A percentile compares a stretch with the other conserved stretches of the same genome.
These are phyloP conservation scores for Chlamydomonas sphaeroides DNA, from an alignment of 139 green algal species.

Conservation along the genomic window DNA sequence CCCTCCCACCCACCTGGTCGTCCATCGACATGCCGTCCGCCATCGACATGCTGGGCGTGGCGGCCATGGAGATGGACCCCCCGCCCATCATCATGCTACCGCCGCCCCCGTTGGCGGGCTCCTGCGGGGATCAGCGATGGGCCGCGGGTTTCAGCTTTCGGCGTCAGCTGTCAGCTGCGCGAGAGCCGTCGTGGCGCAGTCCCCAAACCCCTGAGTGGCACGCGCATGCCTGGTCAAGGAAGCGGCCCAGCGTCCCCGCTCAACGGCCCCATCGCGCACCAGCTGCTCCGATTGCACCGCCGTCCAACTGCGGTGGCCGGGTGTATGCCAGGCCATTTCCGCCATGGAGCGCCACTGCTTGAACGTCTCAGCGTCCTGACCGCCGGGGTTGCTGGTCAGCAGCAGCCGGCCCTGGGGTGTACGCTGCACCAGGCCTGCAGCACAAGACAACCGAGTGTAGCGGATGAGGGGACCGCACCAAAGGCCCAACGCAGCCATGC, in stretches of 20 bases:
- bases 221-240: too few species aligned
- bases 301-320: conserved; percentile 53
- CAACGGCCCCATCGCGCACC: conserved; percentile 37
- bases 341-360: conserved; percentile 44
- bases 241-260: too few species aligned
- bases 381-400: conserved; percentile 37
- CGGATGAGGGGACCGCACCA: too few species aligned
- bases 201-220: too few species aligned
- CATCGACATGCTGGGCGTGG: conserved; percentile 5
- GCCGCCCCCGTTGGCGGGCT: conserved; percentile 10
- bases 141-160: neutral
- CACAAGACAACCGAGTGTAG: too few species aligned
- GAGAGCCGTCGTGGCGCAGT: too few species aligned
- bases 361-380: conserved; percentile 24
- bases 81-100: conserved; percentile 26
- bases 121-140: conserved; percentile 4
- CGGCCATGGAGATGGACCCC: too few species aligned
- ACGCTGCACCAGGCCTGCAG: conserved; percentile 27
- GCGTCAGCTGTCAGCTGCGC: conserved; percentile 23
- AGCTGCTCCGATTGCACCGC: conserved; percentile 59
- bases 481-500: too few species aligned
- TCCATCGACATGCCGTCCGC: conserved; percentile 26
- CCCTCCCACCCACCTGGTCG: conserved; percentile 10
- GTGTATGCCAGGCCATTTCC: conserved; percentile 49
- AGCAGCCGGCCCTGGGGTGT: conserved; percentile 21